Evolutionary conservation across 192 early-diverging fungal species (phyloP), one percentile per base, ranked within the genome.

Genomic region (Dimargaris verticillata): DNA sequence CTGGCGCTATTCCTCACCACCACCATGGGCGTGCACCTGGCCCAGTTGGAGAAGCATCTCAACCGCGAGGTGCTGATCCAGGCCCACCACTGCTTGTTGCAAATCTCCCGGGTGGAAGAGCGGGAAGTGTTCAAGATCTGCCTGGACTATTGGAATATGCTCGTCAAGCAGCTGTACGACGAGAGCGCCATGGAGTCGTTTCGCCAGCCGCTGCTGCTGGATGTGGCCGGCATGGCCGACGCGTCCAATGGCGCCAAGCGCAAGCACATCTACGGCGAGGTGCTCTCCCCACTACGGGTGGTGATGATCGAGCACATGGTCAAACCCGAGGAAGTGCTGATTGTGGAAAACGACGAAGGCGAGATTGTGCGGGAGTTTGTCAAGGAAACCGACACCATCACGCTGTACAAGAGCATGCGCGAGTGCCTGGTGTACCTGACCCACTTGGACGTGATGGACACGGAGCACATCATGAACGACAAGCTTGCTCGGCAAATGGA

Each of bases 241-340:
- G 43, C 28, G 20, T 53, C 71, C 38, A 63, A 68, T 26, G 68
- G 64, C 26, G 66, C 71, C 25, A 61, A 75, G 14, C 83, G 95
- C 53, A 89, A 91, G 53, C 75, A 80, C 66, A 74, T 91, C 64
- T 99, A 99, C 68, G 71, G 78, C n/a, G 81, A 85, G 43, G 73
- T 93, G 20, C 78, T 99, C 24, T 80, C 88, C 6, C 80, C 80
- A 28, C 78, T 99, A 58, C 89, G 96, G 49, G 75, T 86, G 11
- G 91, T 96, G 22, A 94, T 97, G 92, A 99, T 99, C 66, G 92
- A 94, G 68, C 80, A 88, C 60, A 99, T 99, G 96, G 95, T 94
- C 38, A 89, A 91, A 58, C 96, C 96, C 38, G 95, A 99, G 71
- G 96, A 99, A 77, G 89, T 93, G 9, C 76, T 99, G 33, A 85